Base-by-base conservation (phyloP, 306 rosid species). In the Cucurbita maxima region DNA sequence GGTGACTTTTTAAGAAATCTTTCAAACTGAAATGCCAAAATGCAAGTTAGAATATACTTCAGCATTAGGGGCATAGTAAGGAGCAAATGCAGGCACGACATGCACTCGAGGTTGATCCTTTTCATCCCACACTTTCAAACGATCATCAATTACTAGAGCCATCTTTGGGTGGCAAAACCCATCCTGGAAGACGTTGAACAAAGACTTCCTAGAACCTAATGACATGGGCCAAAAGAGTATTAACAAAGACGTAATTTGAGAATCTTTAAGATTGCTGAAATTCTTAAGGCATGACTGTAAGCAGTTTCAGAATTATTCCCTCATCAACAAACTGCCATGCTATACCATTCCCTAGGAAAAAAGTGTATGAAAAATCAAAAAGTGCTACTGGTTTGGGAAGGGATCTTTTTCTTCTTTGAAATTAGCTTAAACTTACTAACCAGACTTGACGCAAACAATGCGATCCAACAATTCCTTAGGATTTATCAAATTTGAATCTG, bases 121-220 rank as follows among this genome's bases (percentile, higher is more conserved):
- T 81, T 95, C 99, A 82, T 95, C 96, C 99, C 99, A 95, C 57
- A 95, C 99, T 87, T 89, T 95, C 90, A 91, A 84, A 82, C 99
- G 99, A 86, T 95, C 99, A 77, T 95, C 99, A 83, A 95, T 91
- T 43, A 91, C 99, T 81, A 95, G 79, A 9, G 99, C 91, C 92
- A 87, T 91, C 87, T 91, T 95, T 30, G 99, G 99, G 83, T 95
- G 96, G 79, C 99, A 95, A 43, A 78, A 83, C 43, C 91, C 90
- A 77, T 84, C 88, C 84, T 91, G 97, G 81, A 95, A 95, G 83
- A 95, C 97, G 80, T 84, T 95, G 84, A 91, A 95, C 78, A 95
- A 74, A 12, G 99, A 95, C 82, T 95, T 95, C 83, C 86, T 91
- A 71, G 77, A 87, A 88, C 99, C 99, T 95, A 60, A 78, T 69